Evolutionary conservation across 2,329 filamentous ascomycete genomes (phyloP).

Genomic region (Fusarium transvaalense): DNA sequence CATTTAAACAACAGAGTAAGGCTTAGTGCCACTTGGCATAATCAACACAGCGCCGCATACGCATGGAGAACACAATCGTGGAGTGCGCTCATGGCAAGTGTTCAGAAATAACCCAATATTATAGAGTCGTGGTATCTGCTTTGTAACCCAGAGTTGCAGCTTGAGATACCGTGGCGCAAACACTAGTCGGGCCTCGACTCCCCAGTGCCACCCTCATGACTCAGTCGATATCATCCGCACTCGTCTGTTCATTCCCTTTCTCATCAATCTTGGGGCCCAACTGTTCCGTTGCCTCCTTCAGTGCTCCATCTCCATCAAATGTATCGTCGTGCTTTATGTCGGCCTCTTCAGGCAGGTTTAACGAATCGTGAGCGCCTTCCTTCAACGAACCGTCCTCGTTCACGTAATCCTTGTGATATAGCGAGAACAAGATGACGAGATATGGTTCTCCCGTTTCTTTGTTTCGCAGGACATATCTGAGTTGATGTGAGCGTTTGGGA

Average conservation of each 20-base stretch:
- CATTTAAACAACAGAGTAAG: not conserved
- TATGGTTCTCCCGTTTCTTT: slow-evolving; percentile 78
- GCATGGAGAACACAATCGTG: not conserved
- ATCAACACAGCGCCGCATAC: not conserved
- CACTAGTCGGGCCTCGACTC: not conserved
- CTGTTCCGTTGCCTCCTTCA: slow-evolving; percentile 57
- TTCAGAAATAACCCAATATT: not conserved
- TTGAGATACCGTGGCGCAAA: not conserved
- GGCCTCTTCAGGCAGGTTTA: slow-evolving; percentile 19
- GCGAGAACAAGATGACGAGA: slow-evolving; percentile 83
- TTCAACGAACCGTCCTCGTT: slow-evolving; percentile 70
- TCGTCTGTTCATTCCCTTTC: slow-evolving; percentile 46
- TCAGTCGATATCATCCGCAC: slow-evolving; percentile 61
- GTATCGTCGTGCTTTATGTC: slow-evolving; percentile 38
- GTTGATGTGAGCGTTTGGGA: slow-evolving; percentile 78
- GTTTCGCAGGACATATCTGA: slow-evolving; percentile 94
- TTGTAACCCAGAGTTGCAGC: not conserved
- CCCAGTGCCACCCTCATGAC: not conserved
- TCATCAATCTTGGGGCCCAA: slow-evolving; percentile 48
- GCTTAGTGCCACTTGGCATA: not conserved
- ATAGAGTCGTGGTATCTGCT: not conserved
- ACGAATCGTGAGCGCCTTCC: slow-evolving; percentile 52
- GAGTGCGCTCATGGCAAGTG: not conserved
- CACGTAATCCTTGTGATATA: slow-evolving; percentile 77
- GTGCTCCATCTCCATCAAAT: slow-evolving; percentile 52